Evolutionary conservation across 2,329 filamentous ascomycete genomes (phyloP).

Genomic region (Eutypa lata): DNA sequence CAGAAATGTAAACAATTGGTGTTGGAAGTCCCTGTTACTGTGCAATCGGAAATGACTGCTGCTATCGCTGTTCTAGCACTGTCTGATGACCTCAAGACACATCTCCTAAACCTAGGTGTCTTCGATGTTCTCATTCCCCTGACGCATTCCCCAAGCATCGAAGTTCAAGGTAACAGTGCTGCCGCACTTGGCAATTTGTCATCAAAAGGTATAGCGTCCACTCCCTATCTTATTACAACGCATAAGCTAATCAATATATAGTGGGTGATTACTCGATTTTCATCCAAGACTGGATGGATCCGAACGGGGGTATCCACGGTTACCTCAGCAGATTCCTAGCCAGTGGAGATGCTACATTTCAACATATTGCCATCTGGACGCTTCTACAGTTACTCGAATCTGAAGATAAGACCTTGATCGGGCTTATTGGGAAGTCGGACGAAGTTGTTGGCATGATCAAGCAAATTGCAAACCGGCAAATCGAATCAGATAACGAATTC

Average conservation of each 20-base stretch:
- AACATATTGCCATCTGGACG: conserved; percentile 99
- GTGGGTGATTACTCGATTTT: conserved; percentile 97
- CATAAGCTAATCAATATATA: conserved; percentile 34
- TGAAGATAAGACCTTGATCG: conserved; percentile 84
- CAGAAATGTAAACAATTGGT: conserved; percentile 99
- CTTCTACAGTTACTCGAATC: conserved; percentile 93
- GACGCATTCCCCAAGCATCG: conserved; percentile 92
- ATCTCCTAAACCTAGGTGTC: conserved; percentile 85
- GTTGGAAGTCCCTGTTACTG: conserved; percentile 84
- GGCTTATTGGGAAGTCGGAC: conserved; percentile 82
- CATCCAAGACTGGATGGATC: conserved; percentile 88
- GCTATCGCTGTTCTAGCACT: conserved; percentile 94
- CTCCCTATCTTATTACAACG: neutral
- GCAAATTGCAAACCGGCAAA: conserved; percentile 81
- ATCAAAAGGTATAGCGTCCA: conserved; percentile 76
- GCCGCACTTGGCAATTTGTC: conserved; percentile 93
- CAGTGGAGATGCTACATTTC: conserved; percentile 94
- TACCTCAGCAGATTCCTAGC: conserved; percentile 91
- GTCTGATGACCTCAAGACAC: conserved; percentile 91
- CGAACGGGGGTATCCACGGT: conserved; percentile 90
- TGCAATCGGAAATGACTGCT: conserved; percentile 99
- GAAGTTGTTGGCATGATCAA: conserved; percentile 92
- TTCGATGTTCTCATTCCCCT: conserved; percentile 95
- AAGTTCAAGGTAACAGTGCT: conserved; percentile 97
- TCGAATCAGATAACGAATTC: conserved; percentile 82